Evolutionary conservation across 768 basidiomycete genomes (phyloP), one percentile per base, ranked within the genome.

Genomic region (Holtermannia corniformis): DNA sequence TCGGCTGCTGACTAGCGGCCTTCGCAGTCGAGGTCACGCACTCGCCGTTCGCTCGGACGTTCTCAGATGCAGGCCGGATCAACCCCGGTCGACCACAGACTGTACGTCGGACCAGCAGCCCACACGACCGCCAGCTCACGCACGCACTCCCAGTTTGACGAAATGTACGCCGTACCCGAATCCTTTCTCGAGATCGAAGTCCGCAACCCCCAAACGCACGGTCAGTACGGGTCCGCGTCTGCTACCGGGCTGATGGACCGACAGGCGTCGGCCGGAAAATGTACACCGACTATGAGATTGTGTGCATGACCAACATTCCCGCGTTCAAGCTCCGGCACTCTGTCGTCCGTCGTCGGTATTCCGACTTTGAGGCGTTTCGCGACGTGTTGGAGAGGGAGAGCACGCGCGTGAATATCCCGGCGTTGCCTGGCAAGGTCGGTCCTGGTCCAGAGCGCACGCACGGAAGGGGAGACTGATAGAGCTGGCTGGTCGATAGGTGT

Each of bases 281-380:
- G 92, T 99, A 87, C 75, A 99, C 95, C 41, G 93, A 97, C 78
- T 97, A 97, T 67, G 95, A 99, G 76, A 84, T 99, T 53, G 85
- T 96, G 43, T 95, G 90, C 80, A 91, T 91, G 82, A 97, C 95
- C 63, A 97, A 97, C 74, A 99, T 97, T 63, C 95, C 92, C 27
- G 93, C 93, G 0, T 99, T 99, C 79, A 95, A 96, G 71, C 80
- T 97, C 41, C 87, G 84, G n/a, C 86, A 88, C 74, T 90, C 87
- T 10, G 76, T 86, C 40, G 89, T 92, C 43, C 81, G 88, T 46
- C 78, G 89, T 43, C 84, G 89, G 45, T 92, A 92, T 71, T 88
- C 85, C 41, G 88, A 92, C 71, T 92, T 92, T 67, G 89, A 92
- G 67, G 91, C 93, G 1, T 99, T 99, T 78, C 83, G 91, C 47